Evolutionary conservation across 108 stramenopile species (phyloP), one percentile per base, ranked within the genome.

Genomic region (Aureococcus anophagefferens): DNA sequence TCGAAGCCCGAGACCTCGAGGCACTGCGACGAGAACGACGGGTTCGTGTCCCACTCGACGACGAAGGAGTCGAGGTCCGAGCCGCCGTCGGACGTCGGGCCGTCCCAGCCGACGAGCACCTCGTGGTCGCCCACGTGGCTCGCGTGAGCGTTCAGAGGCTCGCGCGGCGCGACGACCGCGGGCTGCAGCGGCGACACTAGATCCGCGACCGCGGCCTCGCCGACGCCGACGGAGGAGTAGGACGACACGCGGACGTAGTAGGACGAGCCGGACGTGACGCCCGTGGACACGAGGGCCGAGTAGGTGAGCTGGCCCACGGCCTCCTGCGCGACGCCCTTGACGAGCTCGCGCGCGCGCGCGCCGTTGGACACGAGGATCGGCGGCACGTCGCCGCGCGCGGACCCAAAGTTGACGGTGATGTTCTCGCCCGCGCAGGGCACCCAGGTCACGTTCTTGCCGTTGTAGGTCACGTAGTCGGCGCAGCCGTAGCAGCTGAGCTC

Each of bases 191-290:
- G 69, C 51, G 33, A 74, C 75, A 31, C 63, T 35, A 66, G 80
- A 64, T 72, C 68, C 30, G 84, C 80, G 18, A 79, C 33, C 4
- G 72, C 74, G 11, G 86, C 73, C 25, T 65, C 78, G 64, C 85
- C 84, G 66, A 73, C 87, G 4, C 91, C 91, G 66, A 85, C 66
- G 62, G 80, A 70, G 70, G 90, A 90, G 78, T 91, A 90, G 25
- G 91, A 83, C 59, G 77, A 88, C 14, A 93, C 88, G 15, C 91
- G 79, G 62, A 93, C 87, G 75, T 87, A 80, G 81, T 89, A 91
- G 35, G 79, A 71, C 46, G 62, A 34, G 21, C 89, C 80, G 51
- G 81, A 79, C 15, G 81, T 66, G 33, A 93, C 74, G 13, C 62
- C 46, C 25, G 73, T 66, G 33, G 86, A 73, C 33, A 85, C 71